These are phyloP conservation scores for Scheffersomyces segobiensis DNA, from an alignment of 1,139 yeast genomes.

Conservation along the genomic window DNA sequence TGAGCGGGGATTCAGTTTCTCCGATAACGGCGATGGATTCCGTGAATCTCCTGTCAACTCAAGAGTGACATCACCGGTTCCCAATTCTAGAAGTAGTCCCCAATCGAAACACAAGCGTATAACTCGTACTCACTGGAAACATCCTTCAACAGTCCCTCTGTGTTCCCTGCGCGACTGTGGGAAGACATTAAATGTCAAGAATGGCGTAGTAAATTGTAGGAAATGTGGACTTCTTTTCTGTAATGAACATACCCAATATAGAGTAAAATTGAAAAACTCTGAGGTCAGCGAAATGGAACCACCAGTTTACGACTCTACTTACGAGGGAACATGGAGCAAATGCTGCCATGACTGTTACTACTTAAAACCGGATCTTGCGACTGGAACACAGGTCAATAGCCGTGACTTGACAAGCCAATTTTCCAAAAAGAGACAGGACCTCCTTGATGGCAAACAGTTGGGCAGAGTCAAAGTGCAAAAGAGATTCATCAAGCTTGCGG, in stretches of 20 bases:
- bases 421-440: constrained; percentile 34
- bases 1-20: constrained; percentile 31
- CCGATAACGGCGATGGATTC: constrained; percentile 12
- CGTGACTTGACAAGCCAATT: constrained; percentile 53
- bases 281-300: constrained; percentile 25
- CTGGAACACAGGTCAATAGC: constrained; percentile 34
- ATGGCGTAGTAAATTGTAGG: constrained; percentile 61
- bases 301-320: constrained; percentile 31
- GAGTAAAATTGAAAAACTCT: constrained; percentile 47
- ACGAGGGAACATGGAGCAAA: constrained; percentile 63
- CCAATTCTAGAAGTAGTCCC: constrained; percentile 2
- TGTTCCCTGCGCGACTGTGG: constrained; percentile 43
- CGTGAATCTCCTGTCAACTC: constrained; percentile 5
- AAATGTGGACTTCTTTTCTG: constrained; percentile 77
- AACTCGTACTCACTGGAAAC: constrained; percentile 65
- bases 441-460: constrained; percentile 45
- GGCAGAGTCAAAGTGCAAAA: constrained; percentile 61
- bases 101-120: constrained; percentile 21
- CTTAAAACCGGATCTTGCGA: constrained; percentile 55
- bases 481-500: constrained; percentile 52
- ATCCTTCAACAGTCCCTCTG: constrained; percentile 31
- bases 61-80: constrained; percentile 2
- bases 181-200: constrained; percentile 42
- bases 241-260: constrained; percentile 58
- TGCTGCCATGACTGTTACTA: constrained; percentile 68